Conservation (phyloP, 2,329 filamentous ascomycete genomes). For the Fusarium goolgardi region DNA sequence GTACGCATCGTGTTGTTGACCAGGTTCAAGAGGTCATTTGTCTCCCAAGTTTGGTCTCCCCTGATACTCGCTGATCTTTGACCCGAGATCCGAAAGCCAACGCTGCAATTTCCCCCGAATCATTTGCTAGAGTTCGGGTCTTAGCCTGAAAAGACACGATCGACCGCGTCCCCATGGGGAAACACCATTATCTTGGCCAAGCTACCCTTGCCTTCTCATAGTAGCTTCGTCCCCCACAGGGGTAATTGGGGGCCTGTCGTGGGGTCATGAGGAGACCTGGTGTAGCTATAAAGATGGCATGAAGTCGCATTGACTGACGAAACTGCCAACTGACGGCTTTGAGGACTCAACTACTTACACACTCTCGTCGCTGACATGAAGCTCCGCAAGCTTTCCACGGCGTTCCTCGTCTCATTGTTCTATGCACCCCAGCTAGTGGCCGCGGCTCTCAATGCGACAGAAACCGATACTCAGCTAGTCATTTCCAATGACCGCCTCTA, state of each 20-base stretch:
- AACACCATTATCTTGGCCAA: conserved; percentile 27
- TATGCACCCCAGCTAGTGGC: conserved; percentile 40
- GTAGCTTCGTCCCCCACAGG: conserved; percentile 41
- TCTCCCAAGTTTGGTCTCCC: conserved; percentile 15
- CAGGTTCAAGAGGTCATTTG: conserved; percentile 22
- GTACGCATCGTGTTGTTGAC: conserved; percentile 12
- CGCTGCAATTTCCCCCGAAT: conserved; percentile 14
- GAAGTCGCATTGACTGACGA: conserved; percentile 10
- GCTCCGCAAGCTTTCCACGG: conserved; percentile 38
- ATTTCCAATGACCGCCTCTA: conserved; percentile 55
- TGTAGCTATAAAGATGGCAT: conserved; percentile 32
- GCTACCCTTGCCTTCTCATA: conserved; percentile 25
- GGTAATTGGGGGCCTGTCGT: conserved; percentile 40
- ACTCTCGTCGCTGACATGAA: conserved; percentile 36
- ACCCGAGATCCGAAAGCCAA: conserved; percentile 39
- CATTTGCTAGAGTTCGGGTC: conserved; percentile 23
- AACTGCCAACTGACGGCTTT: conserved; percentile 14
- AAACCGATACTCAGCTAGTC: conserved; percentile 50
- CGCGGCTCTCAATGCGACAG: conserved; percentile 50
- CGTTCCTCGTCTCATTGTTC: conserved; percentile 38
- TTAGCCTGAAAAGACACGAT: conserved; percentile 39
- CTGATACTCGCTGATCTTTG: conserved; percentile 34
- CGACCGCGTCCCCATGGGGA: conserved; percentile 44
- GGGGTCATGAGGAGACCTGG: conserved; percentile 23
- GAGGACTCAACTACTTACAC: conserved; percentile 3